phyloP scores from a whole-genome alignment of 2,329 filamentous ascomycete species.

The Talaromyces sp. region DNA sequence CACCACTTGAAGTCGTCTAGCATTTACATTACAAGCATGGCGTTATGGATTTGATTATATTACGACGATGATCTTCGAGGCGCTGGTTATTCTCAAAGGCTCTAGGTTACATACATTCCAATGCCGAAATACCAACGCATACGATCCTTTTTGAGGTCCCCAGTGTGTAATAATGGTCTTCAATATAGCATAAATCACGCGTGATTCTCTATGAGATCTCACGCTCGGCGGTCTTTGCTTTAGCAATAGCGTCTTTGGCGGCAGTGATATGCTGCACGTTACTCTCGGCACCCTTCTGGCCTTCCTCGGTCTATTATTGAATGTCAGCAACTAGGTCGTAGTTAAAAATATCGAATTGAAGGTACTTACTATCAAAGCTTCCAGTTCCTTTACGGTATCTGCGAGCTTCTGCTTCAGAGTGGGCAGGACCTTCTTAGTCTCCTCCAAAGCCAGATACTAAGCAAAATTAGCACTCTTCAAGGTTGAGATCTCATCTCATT shows the following conservation, averaged over 20 bases:
- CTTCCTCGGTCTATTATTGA: conserved; percentile 39
- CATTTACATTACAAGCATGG: conserved; percentile 31
- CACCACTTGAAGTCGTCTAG: conserved; percentile 45
- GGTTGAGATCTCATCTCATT: not conserved
- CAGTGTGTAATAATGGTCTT: not conserved
- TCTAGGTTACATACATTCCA: conserved; percentile 24
- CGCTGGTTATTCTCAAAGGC: conserved; percentile 19
- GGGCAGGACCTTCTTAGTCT: conserved; percentile 82
- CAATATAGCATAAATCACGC: not conserved
- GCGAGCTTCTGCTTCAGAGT: conserved; percentile 71
- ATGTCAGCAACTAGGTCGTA: conserved; percentile 1
- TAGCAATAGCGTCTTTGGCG: conserved; percentile 45
- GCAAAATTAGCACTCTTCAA: not conserved
- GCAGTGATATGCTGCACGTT: conserved; percentile 46
- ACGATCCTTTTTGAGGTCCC: not conserved
- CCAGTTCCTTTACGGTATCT: conserved; percentile 71
- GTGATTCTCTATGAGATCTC: conserved; percentile 37
- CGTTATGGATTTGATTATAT: conserved; percentile 22
- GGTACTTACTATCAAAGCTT: conserved; percentile 71
- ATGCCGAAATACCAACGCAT: conserved; percentile 13
- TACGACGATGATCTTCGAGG: conserved; percentile 10
- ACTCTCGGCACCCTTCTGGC: conserved; percentile 42
- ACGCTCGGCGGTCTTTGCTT: conserved; percentile 42
- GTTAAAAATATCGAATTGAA: not conserved
- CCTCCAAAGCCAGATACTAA: conserved; percentile 77